phyloP scores from a whole-genome alignment of 2,329 filamentous ascomycete species.

The Fusarium sp. region DNA sequence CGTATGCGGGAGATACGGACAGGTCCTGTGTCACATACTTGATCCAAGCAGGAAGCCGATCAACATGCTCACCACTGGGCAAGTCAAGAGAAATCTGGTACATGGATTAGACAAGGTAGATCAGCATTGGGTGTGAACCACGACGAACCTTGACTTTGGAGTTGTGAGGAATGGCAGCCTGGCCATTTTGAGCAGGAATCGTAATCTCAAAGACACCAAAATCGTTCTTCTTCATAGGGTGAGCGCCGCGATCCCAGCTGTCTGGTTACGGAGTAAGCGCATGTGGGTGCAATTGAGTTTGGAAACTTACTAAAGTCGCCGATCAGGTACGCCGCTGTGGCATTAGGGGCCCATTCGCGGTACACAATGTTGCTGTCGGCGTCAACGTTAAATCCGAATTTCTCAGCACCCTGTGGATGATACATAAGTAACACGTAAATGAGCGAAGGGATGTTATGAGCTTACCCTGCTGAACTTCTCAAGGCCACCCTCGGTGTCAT shows the following conservation, averaged over 20 bases:
- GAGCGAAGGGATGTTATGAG: not conserved
- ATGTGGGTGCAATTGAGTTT: not conserved
- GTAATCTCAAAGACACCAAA: conserved; percentile 90
- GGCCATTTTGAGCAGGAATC: conserved; percentile 77
- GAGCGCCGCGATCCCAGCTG: conserved; percentile 84
- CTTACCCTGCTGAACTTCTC: conserved; percentile 88
- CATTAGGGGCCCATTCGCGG: conserved; percentile 96
- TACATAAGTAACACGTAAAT: conserved; percentile 12
- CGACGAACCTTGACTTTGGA: conserved; percentile 88
- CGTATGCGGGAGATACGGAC: conserved; percentile 88
- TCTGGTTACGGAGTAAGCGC: conserved; percentile 64
- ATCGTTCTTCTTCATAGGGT: conserved; percentile 86
- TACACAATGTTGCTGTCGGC: conserved; percentile 88
- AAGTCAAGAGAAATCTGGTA: conserved; percentile 82
- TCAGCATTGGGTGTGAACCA: not conserved
- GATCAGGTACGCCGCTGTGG: conserved; percentile 83
- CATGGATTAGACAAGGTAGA: conserved; percentile 8
- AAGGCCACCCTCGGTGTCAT: conserved; percentile 86
- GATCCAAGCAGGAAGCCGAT: conserved; percentile 96
- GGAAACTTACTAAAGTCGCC: conserved; percentile 86
- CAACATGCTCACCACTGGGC: conserved; percentile 81
- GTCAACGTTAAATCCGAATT: conserved; percentile 85
- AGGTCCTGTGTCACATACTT: conserved; percentile 96
- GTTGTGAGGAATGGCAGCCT: conserved; percentile 86
- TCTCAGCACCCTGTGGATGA: conserved; percentile 77